Evolutionary conservation across 2,329 filamentous ascomycete genomes (phyloP), one percentile per base, ranked within the genome.

Genomic region (Lasiodiplodia sp.): DNA sequence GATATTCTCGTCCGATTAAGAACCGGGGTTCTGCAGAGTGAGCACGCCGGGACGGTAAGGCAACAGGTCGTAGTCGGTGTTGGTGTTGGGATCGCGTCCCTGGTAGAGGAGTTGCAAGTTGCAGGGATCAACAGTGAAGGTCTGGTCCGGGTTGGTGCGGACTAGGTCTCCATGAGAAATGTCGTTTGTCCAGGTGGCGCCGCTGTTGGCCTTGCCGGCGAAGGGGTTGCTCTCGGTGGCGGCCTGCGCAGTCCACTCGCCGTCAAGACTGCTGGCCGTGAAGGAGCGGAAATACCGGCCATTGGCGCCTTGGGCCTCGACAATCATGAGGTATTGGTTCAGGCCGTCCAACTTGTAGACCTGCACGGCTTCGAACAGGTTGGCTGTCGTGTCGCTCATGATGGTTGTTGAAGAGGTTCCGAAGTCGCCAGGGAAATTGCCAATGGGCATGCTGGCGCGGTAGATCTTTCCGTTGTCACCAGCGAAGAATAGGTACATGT

Each of bases 381-480:
- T 87, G 75, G 86, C 82, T 16, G 68, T 80, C 2, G 82, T 79
- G 76, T 88, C 88, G 74, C 78, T 84, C 73, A 90, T 73, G 69
- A 90, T 73, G 0, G 84, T 77, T 2, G 82, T 83, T 0, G 81
- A 85, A 0, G 81, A 68, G 0, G 81, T 79, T 69, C 88, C 88
- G 74, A 91, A 90, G 75, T 76, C 84, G 47, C 85, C 83, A 0
- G 89, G 89, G 82, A 91, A 91, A 70, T 87, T 85, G 57, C 77
- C 83, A 28, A 90, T 86, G 47, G 89, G 83, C 87, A 90, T 91
- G 74, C 83, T 86, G 65, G 88, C 76, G 1, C 89, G 84, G 79
- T 91, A 91, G 74, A 91, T 88, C 56, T 84, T 85, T 76, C 89
- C 89, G 71, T 91, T 90, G 78, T 91, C 89, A 8, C 88, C 89